Evolutionary conservation across 2,329 filamentous ascomycete species (phyloP).

Genomic region (Sphaerostilbella broomeana): DNA sequence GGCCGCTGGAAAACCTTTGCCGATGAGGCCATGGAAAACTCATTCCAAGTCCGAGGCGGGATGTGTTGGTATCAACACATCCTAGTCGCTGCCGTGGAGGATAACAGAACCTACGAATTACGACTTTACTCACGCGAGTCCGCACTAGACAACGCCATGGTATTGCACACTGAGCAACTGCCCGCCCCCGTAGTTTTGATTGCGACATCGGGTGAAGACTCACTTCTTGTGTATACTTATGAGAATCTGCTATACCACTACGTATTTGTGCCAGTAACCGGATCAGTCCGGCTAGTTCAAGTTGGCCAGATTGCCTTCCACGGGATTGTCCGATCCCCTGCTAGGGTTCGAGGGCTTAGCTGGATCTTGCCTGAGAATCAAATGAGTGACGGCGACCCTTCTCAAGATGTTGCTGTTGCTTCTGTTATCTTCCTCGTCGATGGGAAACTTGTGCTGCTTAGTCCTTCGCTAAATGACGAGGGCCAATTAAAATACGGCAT

Average conservation of each 20-base stretch:
- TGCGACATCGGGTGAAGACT: constrained; percentile 85
- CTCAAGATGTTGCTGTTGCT: constrained; percentile 87
- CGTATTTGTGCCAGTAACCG: constrained; percentile 69
- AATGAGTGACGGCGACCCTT: constrained; percentile 82
- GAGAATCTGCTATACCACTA: constrained; percentile 96
- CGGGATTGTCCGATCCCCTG: constrained; percentile 89
- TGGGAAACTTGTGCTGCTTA: constrained; percentile 86
- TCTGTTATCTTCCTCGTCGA: constrained; percentile 96
- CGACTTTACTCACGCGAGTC: constrained; percentile 90
- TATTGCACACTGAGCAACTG: constrained; percentile 71
- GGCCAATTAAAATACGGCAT: constrained; percentile 95
- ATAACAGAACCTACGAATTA: constrained; percentile 72
- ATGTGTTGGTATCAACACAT: constrained; percentile 99
- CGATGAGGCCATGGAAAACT: constrained; percentile 73
- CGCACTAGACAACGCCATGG: constrained; percentile 62
- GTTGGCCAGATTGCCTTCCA: constrained; percentile 98
- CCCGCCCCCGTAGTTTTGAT: constrained; percentile 85
- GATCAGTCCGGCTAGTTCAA: constrained; percentile 69
- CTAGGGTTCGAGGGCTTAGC: constrained; percentile 84
- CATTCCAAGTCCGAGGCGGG: constrained; percentile 85
- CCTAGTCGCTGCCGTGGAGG: constrained; percentile 87
- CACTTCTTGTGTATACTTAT: constrained; percentile 91
- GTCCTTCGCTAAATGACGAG: constrained; percentile 75
- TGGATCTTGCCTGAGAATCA: constrained; percentile 94
- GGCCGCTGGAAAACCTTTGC: constrained; percentile 94